A percentile compares a stretch with the other conserved stretches of the same genome.
These are phyloP conservation scores for Castanea crenata DNA, from an alignment of 306 rosid genomes.

Conservation along the genomic window DNA sequence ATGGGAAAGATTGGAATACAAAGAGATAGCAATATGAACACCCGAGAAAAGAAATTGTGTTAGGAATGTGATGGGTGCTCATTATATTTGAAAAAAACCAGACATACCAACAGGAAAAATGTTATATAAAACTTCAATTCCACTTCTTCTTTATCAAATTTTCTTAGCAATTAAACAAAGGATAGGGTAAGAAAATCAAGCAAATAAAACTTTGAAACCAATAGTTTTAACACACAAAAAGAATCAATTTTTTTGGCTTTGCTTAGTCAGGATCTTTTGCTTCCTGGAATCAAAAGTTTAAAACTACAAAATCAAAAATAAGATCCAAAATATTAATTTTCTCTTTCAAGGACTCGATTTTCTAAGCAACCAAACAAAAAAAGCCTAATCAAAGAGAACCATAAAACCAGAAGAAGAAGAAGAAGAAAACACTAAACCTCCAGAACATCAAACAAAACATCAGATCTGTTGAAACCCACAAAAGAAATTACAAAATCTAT, in stretches of 20 bases:
- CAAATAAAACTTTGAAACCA: neutral
- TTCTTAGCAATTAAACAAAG: neutral
- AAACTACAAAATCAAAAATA: neutral
- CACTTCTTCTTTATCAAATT: neutral
- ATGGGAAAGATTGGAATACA: neutral
- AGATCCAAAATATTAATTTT: constrained; percentile 16
- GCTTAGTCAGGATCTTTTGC: neutral
- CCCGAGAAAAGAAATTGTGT: neutral
- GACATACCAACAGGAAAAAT: neutral
- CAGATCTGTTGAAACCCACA: constrained; percentile 48
- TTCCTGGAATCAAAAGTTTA: neutral
- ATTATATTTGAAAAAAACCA: neutral
- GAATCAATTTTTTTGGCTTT: neutral
- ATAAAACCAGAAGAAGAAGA: constrained; percentile 1
- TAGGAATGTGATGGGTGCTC: neutral
- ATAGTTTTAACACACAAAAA: neutral
- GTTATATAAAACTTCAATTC: neutral
- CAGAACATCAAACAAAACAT: constrained; percentile 22
- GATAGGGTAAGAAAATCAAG: neutral
- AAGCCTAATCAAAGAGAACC: constrained; percentile 20
- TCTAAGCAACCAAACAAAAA: constrained; percentile 6
- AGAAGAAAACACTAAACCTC: constrained; percentile 1
- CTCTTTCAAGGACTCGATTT: constrained; percentile 3
- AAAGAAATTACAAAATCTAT: constrained; percentile 17
- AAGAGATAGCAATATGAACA: neutral